These are phyloP conservation scores for Salix caprea DNA, from an alignment of 345 rosid species.

Conservation along the genomic window DNA sequence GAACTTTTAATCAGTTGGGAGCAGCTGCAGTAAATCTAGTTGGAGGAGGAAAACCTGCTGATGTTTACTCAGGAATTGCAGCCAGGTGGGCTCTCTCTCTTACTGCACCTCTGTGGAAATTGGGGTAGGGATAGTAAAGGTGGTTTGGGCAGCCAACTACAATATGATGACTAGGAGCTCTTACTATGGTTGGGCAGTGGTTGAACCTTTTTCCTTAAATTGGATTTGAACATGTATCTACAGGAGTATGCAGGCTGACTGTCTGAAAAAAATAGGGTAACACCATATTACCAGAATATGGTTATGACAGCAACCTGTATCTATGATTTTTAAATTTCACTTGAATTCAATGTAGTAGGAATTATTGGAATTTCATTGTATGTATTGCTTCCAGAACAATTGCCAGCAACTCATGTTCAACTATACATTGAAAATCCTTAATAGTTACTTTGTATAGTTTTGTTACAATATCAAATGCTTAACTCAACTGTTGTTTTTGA, in stretches of 20 bases:
- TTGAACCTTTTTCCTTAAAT: neutral
- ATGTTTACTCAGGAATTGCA: slow-evolving; percentile 93
- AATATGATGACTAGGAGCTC: neutral
- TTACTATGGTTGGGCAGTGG: neutral
- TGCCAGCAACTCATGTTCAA: neutral
- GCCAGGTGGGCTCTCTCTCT: slow-evolving; percentile 46
- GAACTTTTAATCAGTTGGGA: slow-evolving; percentile 59
- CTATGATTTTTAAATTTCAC: neutral
- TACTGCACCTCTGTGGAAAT: neutral
- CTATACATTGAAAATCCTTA: slow-evolving; percentile 1
- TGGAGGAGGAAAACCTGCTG: slow-evolving; percentile 86
- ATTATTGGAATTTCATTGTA: neutral
- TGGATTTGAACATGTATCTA: neutral
- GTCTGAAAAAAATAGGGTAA: neutral
- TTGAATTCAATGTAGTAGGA: neutral
- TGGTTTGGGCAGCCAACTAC: neutral
- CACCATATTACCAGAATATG: neutral
- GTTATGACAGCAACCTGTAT: neutral
- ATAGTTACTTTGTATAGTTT: neutral
- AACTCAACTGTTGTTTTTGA: neutral
- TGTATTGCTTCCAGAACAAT: neutral
- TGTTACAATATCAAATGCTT: neutral
- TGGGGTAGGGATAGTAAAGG: neutral
- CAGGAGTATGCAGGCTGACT: neutral
- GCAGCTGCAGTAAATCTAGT: slow-evolving; percentile 97